Conservation (phyloP, 495 filamentous ascomycete genomes). For the Pseudotulostoma volvatum region DNA sequence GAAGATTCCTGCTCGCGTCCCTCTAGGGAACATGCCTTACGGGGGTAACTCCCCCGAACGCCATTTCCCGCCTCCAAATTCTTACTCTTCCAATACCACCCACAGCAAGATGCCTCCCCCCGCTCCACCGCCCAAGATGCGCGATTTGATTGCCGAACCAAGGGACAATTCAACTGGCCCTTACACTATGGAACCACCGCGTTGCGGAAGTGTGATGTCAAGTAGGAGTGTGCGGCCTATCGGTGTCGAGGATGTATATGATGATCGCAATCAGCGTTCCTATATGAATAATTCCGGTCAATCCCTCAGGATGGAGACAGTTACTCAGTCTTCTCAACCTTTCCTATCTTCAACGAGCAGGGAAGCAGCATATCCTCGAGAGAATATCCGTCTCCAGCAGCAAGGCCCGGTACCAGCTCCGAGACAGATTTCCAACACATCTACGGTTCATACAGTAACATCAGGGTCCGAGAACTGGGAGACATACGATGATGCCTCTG, state of each 20-base stretch:
- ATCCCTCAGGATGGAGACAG: slow-evolving; percentile 13
- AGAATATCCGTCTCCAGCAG: slow-evolving; percentile 27
- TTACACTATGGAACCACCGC: slow-evolving; percentile 42
- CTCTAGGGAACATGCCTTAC: slow-evolving; percentile 62
- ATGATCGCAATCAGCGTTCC: slow-evolving; percentile 43
- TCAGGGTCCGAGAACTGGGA: slow-evolving; percentile 93
- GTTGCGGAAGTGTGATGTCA: slow-evolving; percentile 48
- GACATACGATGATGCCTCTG: slow-evolving; percentile 67
- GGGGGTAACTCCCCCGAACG: slow-evolving; percentile 76
- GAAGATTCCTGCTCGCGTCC: slow-evolving; percentile 66
- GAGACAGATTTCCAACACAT: slow-evolving; percentile 58
- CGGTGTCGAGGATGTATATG: slow-evolving; percentile 70
- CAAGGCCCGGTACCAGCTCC: slow-evolving; percentile 32
- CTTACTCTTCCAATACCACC: slow-evolving; percentile 35
- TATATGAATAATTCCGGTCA: slow-evolving; percentile 33
- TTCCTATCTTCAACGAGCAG: slow-evolving; percentile 18
- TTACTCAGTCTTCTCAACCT: slow-evolving; percentile 25
- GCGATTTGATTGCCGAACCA: slow-evolving; percentile 54
- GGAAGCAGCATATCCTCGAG: slow-evolving; percentile 18
- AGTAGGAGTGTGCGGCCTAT: slow-evolving; percentile 58
- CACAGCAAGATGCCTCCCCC: slow-evolving; percentile 45
- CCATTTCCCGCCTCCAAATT: slow-evolving; percentile 28
- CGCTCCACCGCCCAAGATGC: slow-evolving; percentile 79
- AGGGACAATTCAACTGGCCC: slow-evolving; percentile 42
- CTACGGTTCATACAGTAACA: slow-evolving; percentile 41